Percentiles rank a stretch among this genome's conserved stretches.
phyloP scores from a whole-genome alignment of 2,329 filamentous ascomycete genomes.

The Diaporthe citriasiana region DNA sequence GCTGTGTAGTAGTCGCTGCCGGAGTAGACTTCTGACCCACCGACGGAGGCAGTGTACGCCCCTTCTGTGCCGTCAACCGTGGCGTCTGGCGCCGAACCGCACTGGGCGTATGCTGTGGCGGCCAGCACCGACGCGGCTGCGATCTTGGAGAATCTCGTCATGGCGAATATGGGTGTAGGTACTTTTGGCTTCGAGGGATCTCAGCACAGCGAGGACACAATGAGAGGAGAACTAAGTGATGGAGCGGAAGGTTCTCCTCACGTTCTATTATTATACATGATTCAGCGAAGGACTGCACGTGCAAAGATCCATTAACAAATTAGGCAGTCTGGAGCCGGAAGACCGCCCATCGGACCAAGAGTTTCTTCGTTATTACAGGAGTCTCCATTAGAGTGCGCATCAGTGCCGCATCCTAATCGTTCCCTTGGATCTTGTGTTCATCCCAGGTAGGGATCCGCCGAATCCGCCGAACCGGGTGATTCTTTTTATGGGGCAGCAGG shows the following conservation, averaged over 20 bases:
- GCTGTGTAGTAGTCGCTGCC: constrained; percentile 67
- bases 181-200: not conserved
- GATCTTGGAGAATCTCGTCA: constrained; percentile 17
- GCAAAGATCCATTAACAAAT: not conserved
- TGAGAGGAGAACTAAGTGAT: not conserved
- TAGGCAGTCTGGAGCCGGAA: constrained; percentile 7
- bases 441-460: constrained; percentile 4
- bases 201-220: not conserved
- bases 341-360: not conserved
- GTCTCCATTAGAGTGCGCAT: constrained; percentile 21
- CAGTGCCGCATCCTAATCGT: not conserved
- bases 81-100: constrained; percentile 63
- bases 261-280: not conserved
- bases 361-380: constrained; percentile 24
- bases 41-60: constrained; percentile 60
- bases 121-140: constrained; percentile 51
- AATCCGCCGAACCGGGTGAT: not conserved
- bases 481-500: not conserved
- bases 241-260: not conserved
- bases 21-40: constrained; percentile 62
- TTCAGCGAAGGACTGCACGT: not conserved
- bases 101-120: constrained; percentile 57
- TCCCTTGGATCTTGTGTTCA: not conserved
- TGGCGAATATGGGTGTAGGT: not conserved
- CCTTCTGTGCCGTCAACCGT: constrained; percentile 61